Conservation (phyloP, 306 rosid genomes). For the Mimosa pudica region DNA sequence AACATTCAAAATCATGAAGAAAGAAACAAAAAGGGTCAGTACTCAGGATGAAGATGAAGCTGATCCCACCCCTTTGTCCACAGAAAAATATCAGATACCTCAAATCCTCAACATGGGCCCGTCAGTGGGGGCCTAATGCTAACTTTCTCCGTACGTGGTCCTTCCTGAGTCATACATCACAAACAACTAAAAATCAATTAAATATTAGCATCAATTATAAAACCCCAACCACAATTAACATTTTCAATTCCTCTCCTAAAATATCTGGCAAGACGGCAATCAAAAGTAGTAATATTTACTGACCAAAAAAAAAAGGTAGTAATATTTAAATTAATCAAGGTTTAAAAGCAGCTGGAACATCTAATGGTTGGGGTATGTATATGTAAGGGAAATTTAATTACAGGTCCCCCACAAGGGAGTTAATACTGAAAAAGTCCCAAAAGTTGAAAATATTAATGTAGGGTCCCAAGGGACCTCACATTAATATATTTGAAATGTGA, state of each 20-base stretch:
- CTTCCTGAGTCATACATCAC: background rate
- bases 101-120: background rate
- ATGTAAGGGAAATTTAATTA: too few species aligned
- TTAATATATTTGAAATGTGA: too few species aligned
- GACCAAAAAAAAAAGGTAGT: too few species aligned
- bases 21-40: conserved; percentile 15
- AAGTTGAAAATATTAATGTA: too few species aligned
- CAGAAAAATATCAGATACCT: background rate
- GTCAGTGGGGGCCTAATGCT: background rate
- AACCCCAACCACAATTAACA: too few species aligned
- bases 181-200: background rate
- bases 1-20: background rate
- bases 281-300: background rate
- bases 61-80: conserved; percentile 4
- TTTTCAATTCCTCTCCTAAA: background rate
- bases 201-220: background rate
- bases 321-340: too few species aligned
- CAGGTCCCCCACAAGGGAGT: too few species aligned
- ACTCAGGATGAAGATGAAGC: background rate
- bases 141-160: background rate
- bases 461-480: too few species aligned
- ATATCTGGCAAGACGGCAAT: background rate
- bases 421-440: too few species aligned
- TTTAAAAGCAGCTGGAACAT: too few species aligned
- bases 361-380: too few species aligned